Conservation (phyloP, 306 rosid species). For the Casuarina cunninghamiana region DNA sequence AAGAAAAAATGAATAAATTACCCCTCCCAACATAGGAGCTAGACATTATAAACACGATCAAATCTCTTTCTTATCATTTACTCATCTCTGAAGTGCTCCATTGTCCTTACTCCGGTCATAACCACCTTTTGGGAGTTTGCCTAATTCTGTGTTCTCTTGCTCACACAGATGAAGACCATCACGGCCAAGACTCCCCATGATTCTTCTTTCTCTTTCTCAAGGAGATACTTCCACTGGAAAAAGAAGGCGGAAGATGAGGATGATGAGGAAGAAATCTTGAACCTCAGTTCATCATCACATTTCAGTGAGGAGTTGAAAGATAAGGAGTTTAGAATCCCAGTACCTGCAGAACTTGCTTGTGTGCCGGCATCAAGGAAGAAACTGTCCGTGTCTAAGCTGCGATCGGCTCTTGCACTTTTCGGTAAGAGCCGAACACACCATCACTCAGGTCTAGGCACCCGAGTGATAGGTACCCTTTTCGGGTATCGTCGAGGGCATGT, state of each 20-base stretch:
- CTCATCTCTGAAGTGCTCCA: neutral
- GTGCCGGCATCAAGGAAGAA: slow-evolving; percentile 23
- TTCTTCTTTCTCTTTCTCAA: slow-evolving; percentile 84
- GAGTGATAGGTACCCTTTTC: slow-evolving; percentile 75
- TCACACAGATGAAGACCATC: slow-evolving; percentile 53
- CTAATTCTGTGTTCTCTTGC: neutral
- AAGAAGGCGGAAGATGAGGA: slow-evolving; percentile 46
- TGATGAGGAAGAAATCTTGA: slow-evolving; percentile 47
- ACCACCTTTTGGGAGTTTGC: neutral
- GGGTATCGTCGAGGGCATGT: slow-evolving; percentile 83
- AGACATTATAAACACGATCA: neutral
- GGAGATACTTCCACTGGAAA: slow-evolving; percentile 72
- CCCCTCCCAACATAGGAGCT: slow-evolving; percentile 7
- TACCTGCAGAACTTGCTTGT: slow-evolving; percentile 8
- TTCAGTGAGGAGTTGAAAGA: slow-evolving; percentile 28
- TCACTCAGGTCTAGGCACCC: slow-evolving; percentile 37
- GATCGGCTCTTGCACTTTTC: slow-evolving; percentile 48
- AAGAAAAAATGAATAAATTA: slow-evolving; percentile 25
- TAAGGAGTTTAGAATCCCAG: slow-evolving; percentile 16
- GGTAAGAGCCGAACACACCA: slow-evolving; percentile 27
- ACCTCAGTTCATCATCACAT: slow-evolving; percentile 45
- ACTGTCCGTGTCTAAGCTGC: slow-evolving; percentile 48
- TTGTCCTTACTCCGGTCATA: slow-evolving; percentile 6
- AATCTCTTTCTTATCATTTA: neutral
- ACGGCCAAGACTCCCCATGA: slow-evolving; percentile 73